These are phyloP conservation scores for Parastagonospora avenae DNA, from an alignment of 2,329 filamentous ascomycete species.

Conservation along the genomic window DNA sequence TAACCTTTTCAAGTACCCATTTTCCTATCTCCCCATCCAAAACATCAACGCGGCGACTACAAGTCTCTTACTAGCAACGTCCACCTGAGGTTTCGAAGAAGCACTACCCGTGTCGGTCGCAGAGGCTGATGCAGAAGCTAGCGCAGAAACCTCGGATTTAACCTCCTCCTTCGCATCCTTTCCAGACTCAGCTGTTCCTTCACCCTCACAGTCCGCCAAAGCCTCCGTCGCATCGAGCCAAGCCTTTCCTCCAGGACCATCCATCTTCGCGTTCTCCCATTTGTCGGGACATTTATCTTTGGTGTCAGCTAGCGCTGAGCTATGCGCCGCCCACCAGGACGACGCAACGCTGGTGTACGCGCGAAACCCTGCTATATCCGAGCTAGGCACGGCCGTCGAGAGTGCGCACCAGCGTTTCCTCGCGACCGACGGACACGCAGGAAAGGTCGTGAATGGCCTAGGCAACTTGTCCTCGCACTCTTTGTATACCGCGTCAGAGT, in stretches of 20 bases:
- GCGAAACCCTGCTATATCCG: not conserved
- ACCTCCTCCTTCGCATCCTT: no score
- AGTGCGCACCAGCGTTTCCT: constrained; percentile 2
- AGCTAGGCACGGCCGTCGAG: constrained; percentile 2
- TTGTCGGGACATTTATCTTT: not conserved
- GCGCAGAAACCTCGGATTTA: no score
- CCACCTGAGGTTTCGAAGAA: no score
- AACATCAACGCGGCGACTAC: no score
- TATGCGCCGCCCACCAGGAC: not conserved
- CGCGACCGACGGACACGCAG: constrained; percentile 2
- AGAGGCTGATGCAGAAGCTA: no score
- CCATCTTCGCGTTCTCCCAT: not conserved
- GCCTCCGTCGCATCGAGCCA: constrained; percentile 2
- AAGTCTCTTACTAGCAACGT: no score
- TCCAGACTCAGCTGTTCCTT: no score
- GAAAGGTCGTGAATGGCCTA: no score
- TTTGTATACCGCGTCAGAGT: constrained; percentile 1
- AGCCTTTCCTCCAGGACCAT: not conserved
- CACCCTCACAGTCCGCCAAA: not conserved
- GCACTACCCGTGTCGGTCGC: no score
- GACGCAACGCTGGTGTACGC: not conserved
- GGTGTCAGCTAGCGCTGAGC: not conserved
- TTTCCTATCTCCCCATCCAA: no score
- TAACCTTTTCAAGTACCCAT: no score
- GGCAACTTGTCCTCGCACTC: constrained; percentile 1